Evolutionary conservation across 805 yeast species (phyloP), one percentile per base, ranked within the genome.

Genomic region (Metahyphopichia silvanorum): DNA sequence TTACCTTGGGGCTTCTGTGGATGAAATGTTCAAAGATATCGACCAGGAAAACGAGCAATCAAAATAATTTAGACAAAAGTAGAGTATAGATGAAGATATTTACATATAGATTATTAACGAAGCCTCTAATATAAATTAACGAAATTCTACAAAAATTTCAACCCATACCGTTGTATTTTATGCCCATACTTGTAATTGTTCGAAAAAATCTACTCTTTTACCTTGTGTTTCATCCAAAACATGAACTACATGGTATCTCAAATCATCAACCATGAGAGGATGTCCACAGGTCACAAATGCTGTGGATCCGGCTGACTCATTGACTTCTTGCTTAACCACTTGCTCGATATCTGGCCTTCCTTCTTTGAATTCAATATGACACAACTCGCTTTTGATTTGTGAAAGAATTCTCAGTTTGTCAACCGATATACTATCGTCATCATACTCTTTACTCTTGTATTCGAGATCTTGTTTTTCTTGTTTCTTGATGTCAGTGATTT

Each of bases 151-250:
- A n/a, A n/a, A n/a, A n/a, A n/a, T n/a, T n/a, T n/a, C n/a, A n/a
- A n/a, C n/a, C n/a, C n/a, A n/a, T n/a, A n/a, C n/a, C n/a, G n/a
- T n/a, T n/a, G n/a, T n/a, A n/a, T n/a, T n/a, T 40, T 42, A 63
- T 1, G 69, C 62, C 94, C 95, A 85, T 10, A 72, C 66, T 58
- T 82, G 87, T 30, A 82, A 69, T 49, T 83, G 89, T 51, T 86
- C 95, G 49, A 67, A 79, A 47, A 79, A 79, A 39, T 82, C 89
- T 13, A 84, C 72, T 27, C 84, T 68, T 30, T 69, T 62, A 11
- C 66, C 52, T 13, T 46, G 37, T 1, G 46, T 39, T 18, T 55
- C 40, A 21, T 63, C 56, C 32, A 77, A 51, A 35, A 70, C 51
- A 25, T 60, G 42, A 0, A 71, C 63, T 3, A 79, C 71, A 4